phyloP scores from a whole-genome alignment of 2,329 filamentous ascomycete genomes.

The Hypoxylon sp. region DNA sequence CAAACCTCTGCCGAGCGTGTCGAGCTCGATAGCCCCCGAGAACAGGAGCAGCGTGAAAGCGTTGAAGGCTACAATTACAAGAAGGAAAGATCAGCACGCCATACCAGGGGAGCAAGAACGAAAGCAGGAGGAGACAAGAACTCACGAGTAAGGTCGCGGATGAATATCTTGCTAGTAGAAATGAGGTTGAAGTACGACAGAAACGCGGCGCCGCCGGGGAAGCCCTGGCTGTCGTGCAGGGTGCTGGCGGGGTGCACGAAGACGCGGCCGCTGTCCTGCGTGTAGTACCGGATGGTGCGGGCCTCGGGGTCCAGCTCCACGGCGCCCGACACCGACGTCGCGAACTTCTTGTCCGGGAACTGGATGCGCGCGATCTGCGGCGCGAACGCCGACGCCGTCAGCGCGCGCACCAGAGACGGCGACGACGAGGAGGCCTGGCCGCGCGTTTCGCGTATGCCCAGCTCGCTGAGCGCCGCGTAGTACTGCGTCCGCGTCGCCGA shows the following conservation, averaged over 20 bases:
- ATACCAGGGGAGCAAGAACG: not conserved
- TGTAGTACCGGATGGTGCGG: slow-evolving; percentile 90
- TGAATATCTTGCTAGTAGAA: slow-evolving; percentile 89
- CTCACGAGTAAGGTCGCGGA: slow-evolving; percentile 87
- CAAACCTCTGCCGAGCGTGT: slow-evolving; percentile 85
- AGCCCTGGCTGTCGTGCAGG: slow-evolving; percentile 82
- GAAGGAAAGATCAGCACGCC: slow-evolving; percentile 1
- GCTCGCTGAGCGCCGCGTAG: slow-evolving; percentile 83
- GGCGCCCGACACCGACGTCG: slow-evolving; percentile 83
- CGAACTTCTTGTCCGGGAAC: slow-evolving; percentile 95
- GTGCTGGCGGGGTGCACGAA: slow-evolving; percentile 93
- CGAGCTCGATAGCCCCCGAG: slow-evolving; percentile 82
- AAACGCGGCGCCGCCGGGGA: slow-evolving; percentile 77
- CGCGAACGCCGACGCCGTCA: slow-evolving; percentile 76
- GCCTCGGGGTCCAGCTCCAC: slow-evolving; percentile 95
- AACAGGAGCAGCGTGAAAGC: slow-evolving; percentile 89
- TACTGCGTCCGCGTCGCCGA: slow-evolving; percentile 86
- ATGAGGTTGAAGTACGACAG: slow-evolving; percentile 93
- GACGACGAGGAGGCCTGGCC: slow-evolving; percentile 50
- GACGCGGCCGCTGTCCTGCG: slow-evolving; percentile 82
- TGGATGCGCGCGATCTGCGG: slow-evolving; percentile 93
- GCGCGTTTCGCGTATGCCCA: slow-evolving; percentile 65
- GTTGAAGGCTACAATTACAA: slow-evolving; percentile 83
- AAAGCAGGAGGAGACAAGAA: slow-evolving; percentile 41
- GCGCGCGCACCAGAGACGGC: slow-evolving; percentile 67